Conservation (phyloP, 2,329 filamentous ascomycete genomes). For the Sclerotinia glacialis region DNA sequence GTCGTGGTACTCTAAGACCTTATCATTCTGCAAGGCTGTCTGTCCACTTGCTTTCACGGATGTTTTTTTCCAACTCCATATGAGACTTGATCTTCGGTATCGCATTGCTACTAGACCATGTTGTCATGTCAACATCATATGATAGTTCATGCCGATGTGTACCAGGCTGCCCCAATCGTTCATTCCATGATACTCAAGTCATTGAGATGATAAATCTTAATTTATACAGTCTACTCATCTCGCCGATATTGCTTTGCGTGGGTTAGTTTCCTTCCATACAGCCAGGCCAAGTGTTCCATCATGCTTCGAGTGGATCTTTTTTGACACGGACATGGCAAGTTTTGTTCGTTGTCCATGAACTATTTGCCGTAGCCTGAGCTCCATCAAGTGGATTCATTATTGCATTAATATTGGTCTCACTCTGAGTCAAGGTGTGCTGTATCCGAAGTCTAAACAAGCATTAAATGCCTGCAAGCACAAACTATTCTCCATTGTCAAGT, state of each 20-base stretch:
- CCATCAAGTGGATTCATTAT: constrained; percentile 15
- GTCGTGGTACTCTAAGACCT: constrained; percentile 23
- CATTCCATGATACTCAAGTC: constrained; percentile 15
- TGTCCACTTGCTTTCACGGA: constrained; percentile 2
- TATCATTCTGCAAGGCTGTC: constrained; percentile 21
- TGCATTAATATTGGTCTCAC: constrained; percentile 16
- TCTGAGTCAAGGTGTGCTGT: constrained; percentile 14
- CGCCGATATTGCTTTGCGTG: constrained; percentile 2
- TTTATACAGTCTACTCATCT: not conserved
- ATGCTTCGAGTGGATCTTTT: constrained; percentile 6
- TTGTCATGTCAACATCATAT: constrained; percentile 5
- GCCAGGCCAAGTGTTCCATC: constrained; percentile 14
- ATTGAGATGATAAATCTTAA: constrained; percentile 10
- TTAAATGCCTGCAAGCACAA: constrained; percentile 18
- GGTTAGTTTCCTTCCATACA: constrained; percentile 13
- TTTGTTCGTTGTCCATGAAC: constrained; percentile 21
- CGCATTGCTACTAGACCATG: not conserved
- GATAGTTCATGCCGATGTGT: constrained; percentile 18
- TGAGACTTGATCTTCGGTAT: constrained; percentile 20
- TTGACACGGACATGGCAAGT: constrained; percentile 9
- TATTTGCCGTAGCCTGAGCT: constrained; percentile 9
- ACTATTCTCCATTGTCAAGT: constrained; percentile 13
- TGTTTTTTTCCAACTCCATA: not conserved
- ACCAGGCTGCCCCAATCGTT: constrained; percentile 19
- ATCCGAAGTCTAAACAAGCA: not conserved